Evolutionary conservation across 73 alveolate species (phyloP).

Genomic region (Uronychia setigera): DNA sequence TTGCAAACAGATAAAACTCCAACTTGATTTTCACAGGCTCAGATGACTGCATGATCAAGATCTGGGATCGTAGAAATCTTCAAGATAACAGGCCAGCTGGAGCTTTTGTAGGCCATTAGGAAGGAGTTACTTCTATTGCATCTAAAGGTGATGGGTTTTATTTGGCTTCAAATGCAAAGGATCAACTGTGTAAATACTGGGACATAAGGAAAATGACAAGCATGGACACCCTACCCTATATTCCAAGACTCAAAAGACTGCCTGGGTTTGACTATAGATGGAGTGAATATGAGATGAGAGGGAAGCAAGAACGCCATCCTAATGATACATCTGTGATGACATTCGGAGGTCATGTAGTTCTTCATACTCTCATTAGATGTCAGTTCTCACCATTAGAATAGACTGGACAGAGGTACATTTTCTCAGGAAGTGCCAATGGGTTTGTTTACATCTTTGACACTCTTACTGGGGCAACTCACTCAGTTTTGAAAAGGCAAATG

Average conservation of each 20-base stretch:
- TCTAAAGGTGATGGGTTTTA: slow-evolving; percentile 71
- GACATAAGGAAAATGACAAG: slow-evolving; percentile 73
- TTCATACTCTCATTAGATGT: slow-evolving; percentile 75
- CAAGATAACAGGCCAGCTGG: slow-evolving; percentile 64
- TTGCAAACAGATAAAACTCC: slow-evolving; percentile 71
- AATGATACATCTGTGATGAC: slow-evolving; percentile 69
- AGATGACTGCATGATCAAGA: slow-evolving; percentile 74
- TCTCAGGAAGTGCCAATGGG: slow-evolving; percentile 77
- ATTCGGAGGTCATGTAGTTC: slow-evolving; percentile 73
- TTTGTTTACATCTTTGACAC: slow-evolving; percentile 64
- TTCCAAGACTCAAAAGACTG: slow-evolving; percentile 2
- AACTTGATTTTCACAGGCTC: slow-evolving; percentile 78
- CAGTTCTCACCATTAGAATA: slow-evolving; percentile 79
- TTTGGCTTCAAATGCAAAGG: slow-evolving; percentile 81
- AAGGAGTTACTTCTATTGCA: slow-evolving; percentile 78
- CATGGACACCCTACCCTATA: slow-evolving; percentile 15
- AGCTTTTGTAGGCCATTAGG: slow-evolving; percentile 79
- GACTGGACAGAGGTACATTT: slow-evolving; percentile 79
- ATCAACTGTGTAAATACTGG: slow-evolving; percentile 72
- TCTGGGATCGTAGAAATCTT: slow-evolving; percentile 83
- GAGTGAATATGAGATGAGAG: slow-evolving; percentile 49
- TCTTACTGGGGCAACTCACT: slow-evolving; percentile 57
- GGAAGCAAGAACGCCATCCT: slow-evolving; percentile 23
- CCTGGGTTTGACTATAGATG: slow-evolving; percentile 68
- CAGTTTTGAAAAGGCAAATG: neutral